A percentile compares a stretch with the other conserved stretches of the same genome.
Evolutionary conservation across 2,329 filamentous ascomycete species (phyloP).

Genomic region (Aspergillus fijiensis): DNA sequence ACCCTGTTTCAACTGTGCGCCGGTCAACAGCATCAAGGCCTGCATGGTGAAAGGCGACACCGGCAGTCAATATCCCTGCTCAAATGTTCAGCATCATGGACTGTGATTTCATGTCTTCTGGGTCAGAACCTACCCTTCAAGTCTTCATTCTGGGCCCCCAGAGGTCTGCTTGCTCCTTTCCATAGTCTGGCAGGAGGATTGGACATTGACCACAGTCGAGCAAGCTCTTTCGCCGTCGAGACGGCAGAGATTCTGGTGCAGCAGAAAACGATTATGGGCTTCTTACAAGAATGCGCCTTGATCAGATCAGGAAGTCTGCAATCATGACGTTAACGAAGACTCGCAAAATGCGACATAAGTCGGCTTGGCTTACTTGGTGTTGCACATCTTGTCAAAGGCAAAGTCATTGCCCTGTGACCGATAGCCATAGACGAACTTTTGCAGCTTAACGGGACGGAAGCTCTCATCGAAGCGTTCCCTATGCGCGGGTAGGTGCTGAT

Average conservation of each 20-base stretch:
- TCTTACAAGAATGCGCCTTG: constrained; percentile 63
- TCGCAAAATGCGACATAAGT: neutral
- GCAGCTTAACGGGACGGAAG: constrained; percentile 73
- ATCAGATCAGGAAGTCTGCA: constrained; percentile 66
- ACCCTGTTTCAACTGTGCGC: constrained; percentile 64
- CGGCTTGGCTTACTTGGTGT: constrained; percentile 50
- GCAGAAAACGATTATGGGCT: constrained; percentile 83
- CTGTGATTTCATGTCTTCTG: neutral
- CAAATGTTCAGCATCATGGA: constrained; percentile 13
- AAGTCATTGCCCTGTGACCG: constrained; percentile 67
- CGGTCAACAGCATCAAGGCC: constrained; percentile 68
- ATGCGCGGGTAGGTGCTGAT: constrained; percentile 62
- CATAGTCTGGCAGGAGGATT: constrained; percentile 58
- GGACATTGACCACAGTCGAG: constrained; percentile 62
- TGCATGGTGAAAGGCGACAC: constrained; percentile 81
- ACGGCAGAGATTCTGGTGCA: constrained; percentile 71
- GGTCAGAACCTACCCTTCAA: constrained; percentile 53
- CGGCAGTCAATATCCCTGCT: constrained; percentile 50
- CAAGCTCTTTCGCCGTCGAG: constrained; percentile 65
- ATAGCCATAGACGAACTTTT: constrained; percentile 75
- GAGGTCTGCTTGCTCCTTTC: constrained; percentile 55
- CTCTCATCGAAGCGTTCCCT: constrained; percentile 74
- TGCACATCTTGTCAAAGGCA: constrained; percentile 69
- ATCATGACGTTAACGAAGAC: neutral
- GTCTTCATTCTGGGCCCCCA: constrained; percentile 59